These are phyloP conservation scores for Polygonum maritimum DNA, from an alignment of 148 eudicot species.

Conservation along the genomic window DNA sequence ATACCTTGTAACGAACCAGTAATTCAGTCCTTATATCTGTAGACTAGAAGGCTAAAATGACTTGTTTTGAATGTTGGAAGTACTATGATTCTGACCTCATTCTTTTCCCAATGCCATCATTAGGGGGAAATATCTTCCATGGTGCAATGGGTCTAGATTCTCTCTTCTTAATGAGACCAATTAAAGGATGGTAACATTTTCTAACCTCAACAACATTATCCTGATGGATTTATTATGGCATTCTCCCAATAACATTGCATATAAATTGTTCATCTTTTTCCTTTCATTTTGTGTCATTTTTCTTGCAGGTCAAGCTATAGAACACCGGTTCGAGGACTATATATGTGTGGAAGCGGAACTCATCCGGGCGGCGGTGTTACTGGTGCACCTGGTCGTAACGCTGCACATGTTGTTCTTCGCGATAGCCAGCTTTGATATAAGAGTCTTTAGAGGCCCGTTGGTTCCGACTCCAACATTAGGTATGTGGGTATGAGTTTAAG, in stretches of 20 bases:
- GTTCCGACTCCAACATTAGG: too few relatives aligned
- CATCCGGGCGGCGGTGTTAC: slow-evolving; percentile 99
- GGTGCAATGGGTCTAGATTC: slow-evolving; percentile 98
- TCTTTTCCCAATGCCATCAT: slow-evolving; percentile 6
- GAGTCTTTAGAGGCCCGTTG: too few relatives aligned
- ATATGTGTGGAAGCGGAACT: slow-evolving; percentile 88
- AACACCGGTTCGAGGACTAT: slow-evolving; percentile 75
- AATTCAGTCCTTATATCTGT: too few relatives aligned
- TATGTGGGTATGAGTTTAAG: neutral
- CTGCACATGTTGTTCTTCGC: slow-evolving; percentile 64
- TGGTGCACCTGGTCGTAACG: slow-evolving; percentile 96
- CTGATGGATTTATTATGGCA: neutral
- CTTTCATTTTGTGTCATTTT: neutral
- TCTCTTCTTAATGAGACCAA: slow-evolving; percentile 85
- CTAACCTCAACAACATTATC: neutral
- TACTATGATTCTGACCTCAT: neutral
- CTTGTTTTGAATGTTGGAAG: too few relatives aligned
- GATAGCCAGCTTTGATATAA: slow-evolving; percentile 17
- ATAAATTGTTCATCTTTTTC: neutral
- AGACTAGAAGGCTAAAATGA: too few relatives aligned
- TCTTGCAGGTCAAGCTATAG: slow-evolving; percentile 66
- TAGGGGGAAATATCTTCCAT: slow-evolving; percentile 96
- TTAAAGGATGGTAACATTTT: slow-evolving; percentile 80
- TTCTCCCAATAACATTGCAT: neutral
- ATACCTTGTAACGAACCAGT: too few relatives aligned